Conservation (phyloP, 768 basidiomycete genomes). For the Sporobolomyces phaffii region DNA sequence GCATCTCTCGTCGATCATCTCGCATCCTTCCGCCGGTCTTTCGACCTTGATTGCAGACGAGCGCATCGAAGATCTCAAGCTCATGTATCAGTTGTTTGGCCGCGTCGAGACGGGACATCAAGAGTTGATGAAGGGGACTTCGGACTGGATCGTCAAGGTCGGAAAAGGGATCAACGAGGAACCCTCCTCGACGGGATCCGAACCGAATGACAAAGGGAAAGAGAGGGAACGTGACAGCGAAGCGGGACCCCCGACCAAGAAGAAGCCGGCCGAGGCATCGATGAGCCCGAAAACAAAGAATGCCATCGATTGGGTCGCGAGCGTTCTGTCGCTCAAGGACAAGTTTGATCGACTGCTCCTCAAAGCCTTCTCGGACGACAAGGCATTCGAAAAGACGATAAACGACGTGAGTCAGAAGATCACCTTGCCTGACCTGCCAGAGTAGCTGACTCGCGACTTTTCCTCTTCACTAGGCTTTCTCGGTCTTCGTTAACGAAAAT, state of each 20-base stretch:
- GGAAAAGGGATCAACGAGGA: slow-evolving; percentile 72
- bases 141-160: slow-evolving; percentile 63
- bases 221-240: slow-evolving; percentile 49
- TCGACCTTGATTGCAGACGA: slow-evolving; percentile 78
- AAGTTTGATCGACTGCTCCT: slow-evolving; percentile 73
- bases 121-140: slow-evolving; percentile 61
- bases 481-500: slow-evolving; percentile 81
- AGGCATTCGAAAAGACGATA: slow-evolving; percentile 68
- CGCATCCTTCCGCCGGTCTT: slow-evolving; percentile 75
- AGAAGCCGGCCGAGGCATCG: slow-evolving; percentile 48
- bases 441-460: background rate
- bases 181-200: background rate
- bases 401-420: slow-evolving; percentile 61
- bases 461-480: slow-evolving; percentile 66
- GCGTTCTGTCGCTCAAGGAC: slow-evolving; percentile 84
- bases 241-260: slow-evolving; percentile 12
- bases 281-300: slow-evolving; percentile 49
- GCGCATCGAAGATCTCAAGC: slow-evolving; percentile 66
- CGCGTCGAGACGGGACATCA: slow-evolving; percentile 63
- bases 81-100: slow-evolving; percentile 69
- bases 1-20: slow-evolving; percentile 68
- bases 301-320: slow-evolving; percentile 89
- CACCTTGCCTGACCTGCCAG: background rate
- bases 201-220: slow-evolving; percentile 50
- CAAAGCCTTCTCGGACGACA: slow-evolving; percentile 64